phyloP scores from a whole-genome alignment of 225 moss, liverwort and hornwort genomes.

The Polytrichum formosum region DNA sequence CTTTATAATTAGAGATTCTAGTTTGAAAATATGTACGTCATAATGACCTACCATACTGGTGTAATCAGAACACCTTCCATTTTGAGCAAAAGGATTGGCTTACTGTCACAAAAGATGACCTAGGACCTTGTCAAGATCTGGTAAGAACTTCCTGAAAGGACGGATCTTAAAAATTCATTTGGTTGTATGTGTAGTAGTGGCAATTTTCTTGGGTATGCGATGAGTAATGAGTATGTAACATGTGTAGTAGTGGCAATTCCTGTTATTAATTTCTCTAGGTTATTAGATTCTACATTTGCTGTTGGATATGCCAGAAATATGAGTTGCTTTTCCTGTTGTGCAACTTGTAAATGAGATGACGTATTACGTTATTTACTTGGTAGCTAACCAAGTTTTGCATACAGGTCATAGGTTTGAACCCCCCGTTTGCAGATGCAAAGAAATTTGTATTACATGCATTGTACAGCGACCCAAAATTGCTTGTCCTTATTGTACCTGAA shows the following conservation, averaged over 20 bases:
- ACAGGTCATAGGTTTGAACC: slow-evolving; percentile 61
- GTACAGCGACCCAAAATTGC: slow-evolving; percentile 37
- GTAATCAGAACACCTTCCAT: slow-evolving; percentile 22
- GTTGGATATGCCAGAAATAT: too few species aligned
- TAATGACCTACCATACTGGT: slow-evolving; percentile 1
- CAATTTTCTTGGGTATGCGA: too few species aligned
- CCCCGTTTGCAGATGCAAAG: slow-evolving; percentile 35
- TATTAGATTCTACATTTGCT: too few species aligned
- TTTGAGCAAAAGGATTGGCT: slow-evolving; percentile 56
- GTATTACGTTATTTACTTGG: neutral
- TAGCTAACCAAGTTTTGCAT: neutral
- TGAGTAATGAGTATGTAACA: too few species aligned
- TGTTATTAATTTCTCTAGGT: too few species aligned
- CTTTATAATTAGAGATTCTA: neutral
- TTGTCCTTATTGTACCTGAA: slow-evolving; percentile 49
- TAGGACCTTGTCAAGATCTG: slow-evolving; percentile 34
- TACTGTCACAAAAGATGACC: slow-evolving; percentile 23
- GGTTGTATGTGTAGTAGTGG: too few species aligned
- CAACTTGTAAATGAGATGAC: too few species aligned
- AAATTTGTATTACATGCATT: slow-evolving; percentile 41
- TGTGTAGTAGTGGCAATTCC: too few species aligned
- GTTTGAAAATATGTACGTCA: neutral
- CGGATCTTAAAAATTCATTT: too few species aligned
- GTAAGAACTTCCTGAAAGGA: slow-evolving; percentile 11
- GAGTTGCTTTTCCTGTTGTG: too few species aligned